phyloP scores from a whole-genome alignment of 148 eudicot genomes.

The Chenopodium album region DNA sequence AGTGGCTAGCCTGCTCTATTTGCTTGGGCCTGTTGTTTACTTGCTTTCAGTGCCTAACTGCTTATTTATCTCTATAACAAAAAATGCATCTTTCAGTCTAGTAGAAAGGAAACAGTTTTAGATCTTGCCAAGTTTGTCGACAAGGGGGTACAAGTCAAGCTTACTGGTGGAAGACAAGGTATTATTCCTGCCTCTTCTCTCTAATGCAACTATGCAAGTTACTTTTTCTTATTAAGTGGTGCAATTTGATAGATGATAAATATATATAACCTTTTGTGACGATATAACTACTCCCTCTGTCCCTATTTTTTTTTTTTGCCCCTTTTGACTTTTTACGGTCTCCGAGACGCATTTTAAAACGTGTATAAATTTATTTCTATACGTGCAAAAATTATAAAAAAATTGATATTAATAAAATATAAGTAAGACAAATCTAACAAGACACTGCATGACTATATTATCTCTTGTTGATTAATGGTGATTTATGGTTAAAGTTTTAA shows the following conservation, averaged over 20 bases:
- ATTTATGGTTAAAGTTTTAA: too few species aligned
- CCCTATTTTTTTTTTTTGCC: too few species aligned
- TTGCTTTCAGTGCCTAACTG: not conserved
- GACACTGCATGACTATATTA: too few species aligned
- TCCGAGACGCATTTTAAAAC: too few species aligned
- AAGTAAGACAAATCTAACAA: too few species aligned
- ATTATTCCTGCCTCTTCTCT: constrained; percentile 12
- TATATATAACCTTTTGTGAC: too few species aligned
- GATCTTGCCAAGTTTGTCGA: constrained; percentile 96
- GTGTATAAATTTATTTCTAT: too few species aligned
- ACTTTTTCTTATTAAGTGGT: not conserved
- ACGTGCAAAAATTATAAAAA: too few species aligned
- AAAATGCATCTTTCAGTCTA: constrained; percentile 44
- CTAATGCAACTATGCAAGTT: not conserved
- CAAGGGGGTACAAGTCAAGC: constrained; percentile 97
- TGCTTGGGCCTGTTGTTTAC: not conserved
- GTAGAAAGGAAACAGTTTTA: constrained; percentile 84
- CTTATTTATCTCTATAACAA: not conserved
- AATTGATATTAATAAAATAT: too few species aligned
- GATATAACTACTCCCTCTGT: too few species aligned
- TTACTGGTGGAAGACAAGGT: constrained; percentile 98
- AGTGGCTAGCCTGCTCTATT: not conserved
- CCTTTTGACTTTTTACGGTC: too few species aligned
- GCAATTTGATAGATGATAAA: not conserved
- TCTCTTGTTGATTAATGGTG: too few species aligned